Evolutionary conservation across 1,284 basidiomycete genomes (phyloP).

Genomic region (Athelia sp.): DNA sequence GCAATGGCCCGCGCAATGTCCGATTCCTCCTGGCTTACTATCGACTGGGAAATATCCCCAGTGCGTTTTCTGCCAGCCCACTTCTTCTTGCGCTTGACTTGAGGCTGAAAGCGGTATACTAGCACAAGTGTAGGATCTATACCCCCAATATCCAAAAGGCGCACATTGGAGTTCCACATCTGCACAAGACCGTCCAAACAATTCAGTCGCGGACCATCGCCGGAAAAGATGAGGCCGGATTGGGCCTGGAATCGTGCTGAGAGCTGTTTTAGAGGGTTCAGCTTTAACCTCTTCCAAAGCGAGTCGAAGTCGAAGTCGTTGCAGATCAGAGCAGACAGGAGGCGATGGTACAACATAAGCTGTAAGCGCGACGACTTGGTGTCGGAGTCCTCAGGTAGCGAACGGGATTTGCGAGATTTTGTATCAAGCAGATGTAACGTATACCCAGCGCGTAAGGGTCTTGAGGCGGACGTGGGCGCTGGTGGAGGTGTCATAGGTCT

Average conservation of each 20-base stretch:
- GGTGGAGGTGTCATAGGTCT: not conserved
- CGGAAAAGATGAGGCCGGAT: conserved; percentile 32
- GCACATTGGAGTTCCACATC: conserved; percentile 24
- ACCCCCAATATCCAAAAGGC: conserved; percentile 26
- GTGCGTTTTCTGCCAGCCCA: conserved; percentile 5
- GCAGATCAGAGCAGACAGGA: conserved; percentile 50
- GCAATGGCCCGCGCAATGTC: conserved; percentile 72
- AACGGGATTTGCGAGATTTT: conserved; percentile 60
- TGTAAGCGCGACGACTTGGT: conserved; percentile 66
- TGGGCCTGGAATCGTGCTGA: conserved; percentile 53
- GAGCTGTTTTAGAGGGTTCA: conserved; percentile 45
- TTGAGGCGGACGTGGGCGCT: not conserved
- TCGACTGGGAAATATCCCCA: conserved; percentile 15
- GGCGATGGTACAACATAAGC: conserved; percentile 79
- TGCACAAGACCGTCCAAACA: conserved; percentile 34
- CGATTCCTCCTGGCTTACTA: conserved; percentile 26
- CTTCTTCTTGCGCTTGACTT: conserved; percentile 7
- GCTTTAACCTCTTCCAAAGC: conserved; percentile 48
- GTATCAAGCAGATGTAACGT: conserved; percentile 64
- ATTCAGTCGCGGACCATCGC: conserved; percentile 22
- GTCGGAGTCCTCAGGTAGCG: conserved; percentile 60
- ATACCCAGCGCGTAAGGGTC: conserved; percentile 7
- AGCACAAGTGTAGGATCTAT: conserved; percentile 40
- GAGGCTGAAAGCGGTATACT: conserved; percentile 43
- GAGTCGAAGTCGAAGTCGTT: conserved; percentile 45